Evolutionary conservation across 139 green algal genomes (phyloP), one percentile per base, ranked within the genome.

Genomic region (Picochlorum costavermella): DNA sequence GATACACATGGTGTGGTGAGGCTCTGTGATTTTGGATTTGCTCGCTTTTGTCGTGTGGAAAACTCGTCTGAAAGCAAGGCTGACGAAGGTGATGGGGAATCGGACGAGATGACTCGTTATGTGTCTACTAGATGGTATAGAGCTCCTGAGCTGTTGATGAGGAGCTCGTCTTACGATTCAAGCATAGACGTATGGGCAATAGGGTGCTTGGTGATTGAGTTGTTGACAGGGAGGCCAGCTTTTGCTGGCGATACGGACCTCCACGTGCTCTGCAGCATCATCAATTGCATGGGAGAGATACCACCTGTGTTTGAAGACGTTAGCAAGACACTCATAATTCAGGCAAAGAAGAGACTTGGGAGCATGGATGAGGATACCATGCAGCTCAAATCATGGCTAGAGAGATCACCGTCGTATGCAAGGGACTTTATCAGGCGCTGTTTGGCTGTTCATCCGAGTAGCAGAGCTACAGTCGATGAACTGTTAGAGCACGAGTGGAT

Each of bases 161-260:
- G 80, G 20, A 97, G 97, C 80, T 98, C 96, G 69, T 93, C 95
- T 76, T 97, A 97, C 79, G 87, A 82, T 3, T 83, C 92, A 2
- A 85, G 88, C 49, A 96, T 98, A 28, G 92, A 98, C 85, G 94
- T 97, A 55, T 98, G 92, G 92, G 84, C 64, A 37, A 90, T 94
- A 33, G 92, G 92, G 36, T 98, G 93, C 80, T 97, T 98, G 70
- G 97, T 98, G 81, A 92, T 91, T 5, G 93, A 98, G 81, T 71
- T 96, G 45, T 74, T 97, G 60, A 75, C 89, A 45, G 88, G 91
- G 29, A 87, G 85, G 70, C 91, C 93, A 25, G 82, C 98, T 64
- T 98, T 98, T 72, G 90, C 93, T 1, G 93, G 92, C 5, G 81
- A 84, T 61, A 98, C 98, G 60, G 93, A 98, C 53, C 92, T 97